phyloP scores from a whole-genome alignment of 805 yeast genomes.

The Hermanozyma aechmeae region DNA sequence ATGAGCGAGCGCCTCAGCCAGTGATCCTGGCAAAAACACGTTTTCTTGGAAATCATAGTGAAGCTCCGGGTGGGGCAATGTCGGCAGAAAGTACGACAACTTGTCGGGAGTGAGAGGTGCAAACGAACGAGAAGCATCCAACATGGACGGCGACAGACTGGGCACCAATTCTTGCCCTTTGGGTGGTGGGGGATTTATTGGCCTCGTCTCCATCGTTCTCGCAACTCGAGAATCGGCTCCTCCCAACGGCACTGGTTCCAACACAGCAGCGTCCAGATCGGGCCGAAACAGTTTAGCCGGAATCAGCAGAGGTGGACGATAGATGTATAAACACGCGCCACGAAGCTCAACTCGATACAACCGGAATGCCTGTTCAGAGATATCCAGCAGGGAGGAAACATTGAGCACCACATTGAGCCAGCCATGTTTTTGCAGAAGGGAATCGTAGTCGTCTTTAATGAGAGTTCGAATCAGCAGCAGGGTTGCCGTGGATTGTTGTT shows the following conservation, averaged over 20 bases:
- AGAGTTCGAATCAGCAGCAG: conserved; percentile 2
- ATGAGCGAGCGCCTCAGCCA: conserved; percentile 71
- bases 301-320: background rate
- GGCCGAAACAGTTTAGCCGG: background rate
- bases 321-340: background rate
- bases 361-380: conserved; percentile 10
- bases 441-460: conserved; percentile 23
- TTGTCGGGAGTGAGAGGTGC: background rate
- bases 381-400: conserved; percentile 21
- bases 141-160: background rate
- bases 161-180: background rate
- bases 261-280: background rate
- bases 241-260: background rate
- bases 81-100: conserved; percentile 11
- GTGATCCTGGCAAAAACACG: conserved; percentile 33
- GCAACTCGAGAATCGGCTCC: background rate
- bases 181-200: background rate
- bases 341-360: conserved; percentile 9
- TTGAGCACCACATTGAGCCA: conserved; percentile 32
- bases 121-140: background rate
- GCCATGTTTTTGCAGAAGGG: conserved; percentile 17
- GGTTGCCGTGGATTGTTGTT: background rate
- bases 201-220: background rate
- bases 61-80: conserved; percentile 28
- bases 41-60: conserved; percentile 34